phyloP scores from a whole-genome alignment of 176 grass and related monocot genomes.

The Thalia dealbata region DNA sequence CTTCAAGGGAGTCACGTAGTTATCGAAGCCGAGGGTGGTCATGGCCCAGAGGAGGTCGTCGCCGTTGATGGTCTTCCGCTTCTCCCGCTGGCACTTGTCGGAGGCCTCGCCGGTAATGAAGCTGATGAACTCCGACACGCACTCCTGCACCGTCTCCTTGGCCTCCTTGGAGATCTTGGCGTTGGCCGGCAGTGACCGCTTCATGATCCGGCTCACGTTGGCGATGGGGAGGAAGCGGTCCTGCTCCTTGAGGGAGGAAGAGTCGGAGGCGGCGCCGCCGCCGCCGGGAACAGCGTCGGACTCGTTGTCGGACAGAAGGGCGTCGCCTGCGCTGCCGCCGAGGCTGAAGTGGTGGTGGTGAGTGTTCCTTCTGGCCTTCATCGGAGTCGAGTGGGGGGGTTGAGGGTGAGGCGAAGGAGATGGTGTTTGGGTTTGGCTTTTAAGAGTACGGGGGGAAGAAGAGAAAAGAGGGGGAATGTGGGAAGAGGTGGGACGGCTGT shows the following conservation, averaged over 20 bases:
- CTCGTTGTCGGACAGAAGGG: background rate
- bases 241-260: conserved; percentile 60
- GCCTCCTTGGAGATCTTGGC: conserved; percentile 90
- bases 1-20: conserved; percentile 63
- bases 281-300: background rate
- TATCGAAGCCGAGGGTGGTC: conserved; percentile 85
- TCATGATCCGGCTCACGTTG: conserved; percentile 96
- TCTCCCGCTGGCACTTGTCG: conserved; percentile 96
- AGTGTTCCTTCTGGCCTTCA: conserved; percentile 60
- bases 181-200: conserved; percentile 65
- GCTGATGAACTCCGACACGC: conserved; percentile 92
- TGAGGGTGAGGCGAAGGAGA: background rate
- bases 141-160: conserved; percentile 91
- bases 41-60: conserved; percentile 97
- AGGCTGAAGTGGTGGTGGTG: conserved; percentile 28
- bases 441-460: conserved; percentile 29
- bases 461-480: conserved; percentile 15
- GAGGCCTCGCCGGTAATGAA: conserved; percentile 92
- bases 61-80: conserved; percentile 95
- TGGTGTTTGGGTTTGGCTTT: conserved; percentile 23
- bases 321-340: background rate
- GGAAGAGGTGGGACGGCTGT: conserved; percentile 1
- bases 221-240: conserved; percentile 88
- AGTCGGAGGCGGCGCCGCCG: conserved; percentile 15
- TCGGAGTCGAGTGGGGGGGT: conserved; percentile 8